These are phyloP conservation scores for Cryptosporidium bovis DNA, from an alignment of 169 alveolate species.

Conservation along the genomic window DNA sequence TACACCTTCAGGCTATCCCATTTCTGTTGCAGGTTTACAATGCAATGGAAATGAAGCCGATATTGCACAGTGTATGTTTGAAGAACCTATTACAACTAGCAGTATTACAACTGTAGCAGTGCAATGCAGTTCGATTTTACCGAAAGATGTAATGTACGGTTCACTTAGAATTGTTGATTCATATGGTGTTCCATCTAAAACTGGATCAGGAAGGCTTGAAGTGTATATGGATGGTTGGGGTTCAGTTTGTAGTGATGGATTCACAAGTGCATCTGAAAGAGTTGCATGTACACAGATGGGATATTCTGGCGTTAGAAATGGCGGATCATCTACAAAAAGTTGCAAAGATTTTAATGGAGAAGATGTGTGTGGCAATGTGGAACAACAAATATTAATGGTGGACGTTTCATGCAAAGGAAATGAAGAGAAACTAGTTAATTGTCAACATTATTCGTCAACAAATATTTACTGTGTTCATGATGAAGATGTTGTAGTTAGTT, in stretches of 20 bases:
- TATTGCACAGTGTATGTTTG: constrained; percentile 65
- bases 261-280: constrained; percentile 57
- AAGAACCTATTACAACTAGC: constrained; percentile 52
- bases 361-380: constrained; percentile 86
- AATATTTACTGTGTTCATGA: constrained; percentile 75
- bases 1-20: constrained; percentile 69
- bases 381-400: constrained; percentile 84
- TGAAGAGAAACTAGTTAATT: constrained; percentile 54
- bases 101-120: constrained; percentile 51
- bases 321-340: constrained; percentile 86
- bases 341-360: constrained; percentile 87
- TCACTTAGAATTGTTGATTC: constrained; percentile 72
- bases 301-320: constrained; percentile 78
- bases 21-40: constrained; percentile 67
- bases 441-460: constrained; percentile 61
- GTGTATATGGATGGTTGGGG: constrained; percentile 75
- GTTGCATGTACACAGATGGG: constrained; percentile 74
- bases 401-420: constrained; percentile 86
- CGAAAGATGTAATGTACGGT: constrained; percentile 50
- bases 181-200: constrained; percentile 56
- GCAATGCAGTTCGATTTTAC: constrained; percentile 63
- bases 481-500: constrained; percentile 80
- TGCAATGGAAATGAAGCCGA: constrained; percentile 69
- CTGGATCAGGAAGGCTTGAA: constrained; percentile 70
- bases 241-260: constrained; percentile 71